Evolutionary conservation across 2,329 filamentous ascomycete species (phyloP), one percentile per base, ranked within the genome.

Genomic region (Zelopaecilomyces penicillatus): DNA sequence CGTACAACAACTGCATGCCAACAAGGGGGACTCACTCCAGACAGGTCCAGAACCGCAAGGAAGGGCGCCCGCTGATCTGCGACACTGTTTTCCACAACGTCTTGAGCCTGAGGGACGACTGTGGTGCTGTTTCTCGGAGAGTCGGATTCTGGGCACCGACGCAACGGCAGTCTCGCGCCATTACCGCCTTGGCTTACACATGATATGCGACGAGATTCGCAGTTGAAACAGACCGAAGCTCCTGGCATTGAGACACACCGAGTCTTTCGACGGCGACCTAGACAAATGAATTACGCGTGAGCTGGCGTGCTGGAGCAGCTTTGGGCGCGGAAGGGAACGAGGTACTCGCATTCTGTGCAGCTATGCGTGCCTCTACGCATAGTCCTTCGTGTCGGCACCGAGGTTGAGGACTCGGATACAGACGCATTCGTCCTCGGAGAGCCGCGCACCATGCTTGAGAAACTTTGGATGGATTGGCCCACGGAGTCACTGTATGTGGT

Each of bases 221-320:
- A 73, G 47, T 66, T 60, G 5, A 61, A 61, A 51, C 69, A 73
- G n/a, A 65, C 57, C 27, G 61, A 55, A 42, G 65, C 65, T 36
- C 65, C 65, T 6, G 62, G 47, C 27, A 60, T 49, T 44, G 60
- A 71, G 37, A 64, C 65, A 52, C 69, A 73, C 38, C 68, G 62
- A 30, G 70, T 70, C 54, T 73, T 73, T 37, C 69, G 65, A 11
- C 69, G 64, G 39, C 69, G 65, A 45, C 69, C 69, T 73, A 27
- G 26, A 3, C 4, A 31, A 11, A 32, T 28, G 28, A 12, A 35
- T 8, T 3, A 38, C 30, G 42, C 10, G 10, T 5, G 35, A 19
- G 19, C 19, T 19, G 3, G 19, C 19, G 19, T 19, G 19, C 19
- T 19, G 19, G 30, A n/a, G 37, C 28, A n/a, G 29, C n/a, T 30